Evolutionary conservation across 352 stramenopile genomes (phyloP).

Genomic region (Poterioochromonas sp.): DNA sequence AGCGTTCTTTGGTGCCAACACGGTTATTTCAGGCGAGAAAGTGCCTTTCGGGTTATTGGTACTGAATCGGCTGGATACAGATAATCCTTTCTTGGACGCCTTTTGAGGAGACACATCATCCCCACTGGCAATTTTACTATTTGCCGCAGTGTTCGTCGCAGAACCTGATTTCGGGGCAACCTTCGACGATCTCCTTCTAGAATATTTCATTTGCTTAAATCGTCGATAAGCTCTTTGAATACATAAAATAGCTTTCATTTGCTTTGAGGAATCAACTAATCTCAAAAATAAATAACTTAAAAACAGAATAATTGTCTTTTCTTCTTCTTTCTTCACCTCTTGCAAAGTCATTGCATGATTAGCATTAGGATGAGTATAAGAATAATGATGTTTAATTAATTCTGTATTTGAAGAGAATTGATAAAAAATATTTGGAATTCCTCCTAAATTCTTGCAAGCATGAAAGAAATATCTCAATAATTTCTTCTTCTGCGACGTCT

Average conservation of each 20-base stretch:
- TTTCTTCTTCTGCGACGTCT: slow-evolving; percentile 37
- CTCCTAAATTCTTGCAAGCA: slow-evolving; percentile 73
- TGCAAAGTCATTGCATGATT: no score
- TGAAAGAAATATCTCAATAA: slow-evolving; percentile 58
- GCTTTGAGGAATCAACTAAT: slow-evolving; percentile 76
- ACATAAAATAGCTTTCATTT: slow-evolving; percentile 70
- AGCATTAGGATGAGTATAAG: no score
- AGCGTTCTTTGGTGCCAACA: no score
- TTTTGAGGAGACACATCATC: no score
- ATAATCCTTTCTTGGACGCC: no score
- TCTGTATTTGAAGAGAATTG: slow-evolving; percentile 68
- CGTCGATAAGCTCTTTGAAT: slow-evolving; percentile 55
- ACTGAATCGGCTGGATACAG: no score
- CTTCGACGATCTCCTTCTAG: neutral
- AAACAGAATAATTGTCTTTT: slow-evolving; percentile 84
- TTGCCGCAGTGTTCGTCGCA: no score
- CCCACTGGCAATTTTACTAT: no score
- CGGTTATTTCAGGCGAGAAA: no score
- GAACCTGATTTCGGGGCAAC: no score
- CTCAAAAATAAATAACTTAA: slow-evolving; percentile 82
- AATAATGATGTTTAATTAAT: no score
- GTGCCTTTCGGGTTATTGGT: no score
- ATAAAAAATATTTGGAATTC: slow-evolving; percentile 73
- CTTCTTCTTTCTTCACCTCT: slow-evolving; percentile 73
- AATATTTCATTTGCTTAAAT: neutral